phyloP scores from a whole-genome alignment of 768 basidiomycete genomes.

The Termitomyces sp. region DNA sequence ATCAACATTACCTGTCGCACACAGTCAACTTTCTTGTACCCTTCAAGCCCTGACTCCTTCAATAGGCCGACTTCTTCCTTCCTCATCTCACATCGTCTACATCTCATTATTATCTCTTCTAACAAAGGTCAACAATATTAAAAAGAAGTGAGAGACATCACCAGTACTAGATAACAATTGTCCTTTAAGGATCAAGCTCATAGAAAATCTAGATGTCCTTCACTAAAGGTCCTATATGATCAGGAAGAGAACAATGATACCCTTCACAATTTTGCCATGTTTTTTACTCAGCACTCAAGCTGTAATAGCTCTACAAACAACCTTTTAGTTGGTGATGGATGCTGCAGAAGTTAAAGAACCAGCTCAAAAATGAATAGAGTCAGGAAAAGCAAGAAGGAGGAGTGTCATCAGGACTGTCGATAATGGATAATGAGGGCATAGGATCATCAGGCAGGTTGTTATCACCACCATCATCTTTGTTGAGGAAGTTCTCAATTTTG shows the following conservation, averaged over 20 bases:
- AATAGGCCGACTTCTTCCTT: background rate
- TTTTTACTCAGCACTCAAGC: background rate
- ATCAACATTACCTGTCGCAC: background rate
- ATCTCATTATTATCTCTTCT: slow-evolving; percentile 5
- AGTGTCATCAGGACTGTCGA: background rate
- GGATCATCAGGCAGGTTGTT: background rate
- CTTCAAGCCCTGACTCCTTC: background rate
- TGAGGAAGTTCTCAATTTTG: too few species aligned
- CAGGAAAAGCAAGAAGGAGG: background rate
- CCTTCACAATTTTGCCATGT: too few species aligned
- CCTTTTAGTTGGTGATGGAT: too few species aligned
- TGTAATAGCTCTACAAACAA: background rate
- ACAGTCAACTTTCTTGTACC: background rate
- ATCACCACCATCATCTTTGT: background rate
- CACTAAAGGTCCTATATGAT: background rate
- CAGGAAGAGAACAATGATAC: background rate
- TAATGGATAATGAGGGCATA: background rate
- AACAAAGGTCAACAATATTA: slow-evolving; percentile 9
- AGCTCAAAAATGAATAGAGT: background rate
- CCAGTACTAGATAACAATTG: background rate
- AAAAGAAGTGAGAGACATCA: background rate
- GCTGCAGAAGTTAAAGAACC: background rate
- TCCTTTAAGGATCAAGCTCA: background rate
- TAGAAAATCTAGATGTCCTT: background rate
- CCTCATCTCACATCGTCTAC: background rate